These are phyloP conservation scores for Boletus rufocinnamomeus DNA, from an alignment of 768 basidiomycete species.

Conservation along the genomic window DNA sequence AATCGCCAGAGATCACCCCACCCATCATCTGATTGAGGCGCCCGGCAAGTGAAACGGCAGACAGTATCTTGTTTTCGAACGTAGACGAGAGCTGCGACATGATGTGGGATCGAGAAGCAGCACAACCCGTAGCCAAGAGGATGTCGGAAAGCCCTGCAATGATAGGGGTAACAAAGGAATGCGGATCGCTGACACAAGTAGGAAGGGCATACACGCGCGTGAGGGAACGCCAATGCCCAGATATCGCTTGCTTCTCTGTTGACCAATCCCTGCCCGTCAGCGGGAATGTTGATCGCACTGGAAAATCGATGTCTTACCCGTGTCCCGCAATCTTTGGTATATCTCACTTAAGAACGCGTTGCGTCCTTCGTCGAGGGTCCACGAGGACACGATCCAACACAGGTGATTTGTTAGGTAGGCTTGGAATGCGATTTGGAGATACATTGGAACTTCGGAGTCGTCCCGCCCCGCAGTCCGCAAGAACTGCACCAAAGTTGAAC, in stretches of 20 bases:
- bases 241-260: slow-evolving; percentile 6
- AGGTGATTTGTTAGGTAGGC: neutral
- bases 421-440: slow-evolving; percentile 16
- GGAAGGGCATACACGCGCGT: neutral
- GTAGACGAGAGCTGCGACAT: neutral
- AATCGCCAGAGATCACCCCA: slow-evolving; percentile 11
- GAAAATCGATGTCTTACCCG: neutral
- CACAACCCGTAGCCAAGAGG: slow-evolving; percentile 1
- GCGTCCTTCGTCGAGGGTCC: slow-evolving; percentile 2
- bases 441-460: slow-evolving; percentile 1
- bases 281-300: neutral
- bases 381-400: slow-evolving; percentile 5
- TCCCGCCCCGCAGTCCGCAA: neutral
- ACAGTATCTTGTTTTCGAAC: neutral
- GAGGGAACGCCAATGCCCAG: slow-evolving; percentile 14
- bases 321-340: slow-evolving; percentile 3
- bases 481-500: neutral
- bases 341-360: neutral
- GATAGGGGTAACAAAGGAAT: neutral
- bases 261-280: neutral
- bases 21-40: slow-evolving; percentile 5
- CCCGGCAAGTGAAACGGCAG: neutral
- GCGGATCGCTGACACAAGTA: neutral
- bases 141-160: slow-evolving; percentile 4
- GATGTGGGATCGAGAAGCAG: neutral